phyloP scores from a whole-genome alignment of 2,329 filamentous ascomycete genomes.

The Penicillium paneum region DNA sequence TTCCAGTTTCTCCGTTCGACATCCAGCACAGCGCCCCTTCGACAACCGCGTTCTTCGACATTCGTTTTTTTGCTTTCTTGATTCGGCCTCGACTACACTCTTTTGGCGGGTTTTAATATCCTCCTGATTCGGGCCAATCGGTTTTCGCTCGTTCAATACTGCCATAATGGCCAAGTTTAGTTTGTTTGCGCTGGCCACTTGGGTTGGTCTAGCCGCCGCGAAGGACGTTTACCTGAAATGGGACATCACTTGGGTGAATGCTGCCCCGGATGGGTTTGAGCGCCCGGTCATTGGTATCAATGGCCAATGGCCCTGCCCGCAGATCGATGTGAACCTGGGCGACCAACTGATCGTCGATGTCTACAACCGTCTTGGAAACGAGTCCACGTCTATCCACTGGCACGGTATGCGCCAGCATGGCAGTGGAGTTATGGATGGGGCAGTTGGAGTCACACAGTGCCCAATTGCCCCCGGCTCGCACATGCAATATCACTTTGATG shows the following conservation, averaged over 20 bases:
- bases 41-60: constrained; percentile 9
- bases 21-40: constrained; percentile 12
- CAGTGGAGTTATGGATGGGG: constrained; percentile 69
- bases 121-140: constrained; percentile 8
- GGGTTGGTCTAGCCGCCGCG: constrained; percentile 17
- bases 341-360: constrained; percentile 41
- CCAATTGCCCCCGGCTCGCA: constrained; percentile 60
- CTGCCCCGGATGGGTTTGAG: constrained; percentile 67
- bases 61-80: constrained; percentile 13
- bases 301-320: constrained; percentile 70
- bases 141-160: constrained; percentile 16
- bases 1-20: not conserved
- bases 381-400: constrained; percentile 51
- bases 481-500: constrained; percentile 66
- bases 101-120: constrained; percentile 18
- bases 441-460: constrained; percentile 65
- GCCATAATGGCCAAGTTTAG: constrained; percentile 18
- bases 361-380: constrained; percentile 40
- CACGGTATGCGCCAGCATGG: constrained; percentile 70
- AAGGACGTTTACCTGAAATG: constrained; percentile 44
- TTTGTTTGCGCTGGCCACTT: constrained; percentile 18
- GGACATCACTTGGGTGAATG: constrained; percentile 67
- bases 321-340: constrained; percentile 38
- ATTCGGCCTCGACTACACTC: constrained; percentile 7
- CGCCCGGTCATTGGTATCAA: constrained; percentile 74